Base-by-base conservation (phyloP, 2,329 filamentous ascomycete genomes). In the Claviceps maximensis region DNA sequence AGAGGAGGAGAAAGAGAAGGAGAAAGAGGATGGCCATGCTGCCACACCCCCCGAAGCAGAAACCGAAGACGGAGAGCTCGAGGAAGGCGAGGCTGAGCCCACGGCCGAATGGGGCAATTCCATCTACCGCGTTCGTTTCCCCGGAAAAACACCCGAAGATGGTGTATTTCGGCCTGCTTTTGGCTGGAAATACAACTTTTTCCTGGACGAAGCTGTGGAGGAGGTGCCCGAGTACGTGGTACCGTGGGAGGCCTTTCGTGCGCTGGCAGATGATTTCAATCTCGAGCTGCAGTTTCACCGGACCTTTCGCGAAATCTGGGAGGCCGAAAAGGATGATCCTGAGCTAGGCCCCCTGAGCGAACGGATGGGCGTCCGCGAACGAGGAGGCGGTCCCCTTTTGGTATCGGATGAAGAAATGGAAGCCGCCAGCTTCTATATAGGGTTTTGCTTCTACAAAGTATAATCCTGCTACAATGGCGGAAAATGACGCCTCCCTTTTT, bases 151-250 rank as follows among this genome's bases (percentile, higher is more conserved):
- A 0, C 89, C 90, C 4, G 76, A 82, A 21, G 89, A 96, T 65
- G 93, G 93, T 51, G 77, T 93, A 33, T 98, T 98, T 72, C 83
- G 93, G 5, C 93, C 93, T 5, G 89, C 93, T 0, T 97, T 89
- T 65, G 93, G 91, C 49, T 97, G 93, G 90, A 95, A 93, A 69
- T 98, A 98, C 72, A 95, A 83, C 64, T 98, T 95, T 74, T 95
- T 89, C 68, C 82, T 98, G 53, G 84, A 93, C 62, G 93, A 98
- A 70, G 93, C 93, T 0, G 93, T 98, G 21, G 91, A 97, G 67
- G 87, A 90, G 64, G 88, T 95, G 8, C 91, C 93, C 2, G 93
- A 98, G 71, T 98, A 95, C 65, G 91, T 98, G 1, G 93, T 98
- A 1, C 93, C 93, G 0, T 98, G 93, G 91, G 90, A 95, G 67